phyloP scores from a whole-genome alignment of 1,284 basidiomycete species.

The Flammula alnicola region DNA sequence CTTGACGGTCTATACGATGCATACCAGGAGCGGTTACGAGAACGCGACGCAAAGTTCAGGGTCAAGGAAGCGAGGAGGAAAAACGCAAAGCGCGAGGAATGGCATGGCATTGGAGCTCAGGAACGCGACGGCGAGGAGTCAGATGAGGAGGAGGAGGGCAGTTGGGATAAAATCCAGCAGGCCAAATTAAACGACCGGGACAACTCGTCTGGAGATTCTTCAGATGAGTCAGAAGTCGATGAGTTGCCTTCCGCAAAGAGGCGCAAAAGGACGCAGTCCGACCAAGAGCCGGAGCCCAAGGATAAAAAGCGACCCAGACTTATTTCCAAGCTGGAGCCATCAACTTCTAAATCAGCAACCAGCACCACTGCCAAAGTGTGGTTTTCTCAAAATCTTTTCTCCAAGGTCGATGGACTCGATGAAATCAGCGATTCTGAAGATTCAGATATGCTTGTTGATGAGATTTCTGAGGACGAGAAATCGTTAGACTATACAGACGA shows the following conservation, averaged over 20 bases:
- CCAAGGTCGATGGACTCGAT: constrained; percentile 63
- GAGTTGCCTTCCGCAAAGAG: constrained; percentile 1
- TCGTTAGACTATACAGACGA: constrained; percentile 3
- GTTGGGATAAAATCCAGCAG: constrained; percentile 75
- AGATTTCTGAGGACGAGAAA: constrained; percentile 19
- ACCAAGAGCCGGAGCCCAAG: constrained; percentile 32
- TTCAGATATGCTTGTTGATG: constrained; percentile 37
- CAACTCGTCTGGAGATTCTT: constrained; percentile 61
- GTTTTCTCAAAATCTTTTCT: constrained; percentile 96
- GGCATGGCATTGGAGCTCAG: constrained; percentile 71
- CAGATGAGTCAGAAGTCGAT: constrained; percentile 41
- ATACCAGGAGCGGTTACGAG: constrained; percentile 83
- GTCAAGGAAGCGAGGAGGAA: constrained; percentile 84
- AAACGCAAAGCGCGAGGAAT: constrained; percentile 75
- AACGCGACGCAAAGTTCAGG: constrained; percentile 90
- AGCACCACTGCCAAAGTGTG: constrained; percentile 73
- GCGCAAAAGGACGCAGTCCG: constrained; percentile 44
- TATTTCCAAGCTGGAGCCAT: constrained; percentile 44
- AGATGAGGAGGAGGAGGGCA: constrained; percentile 64
- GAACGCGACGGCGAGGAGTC: constrained; percentile 53
- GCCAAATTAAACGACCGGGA: constrained; percentile 65
- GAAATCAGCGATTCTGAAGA: constrained; percentile 46
- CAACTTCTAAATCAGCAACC: constrained; percentile 35
- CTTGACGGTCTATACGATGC: constrained; percentile 90
- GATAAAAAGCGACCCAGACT: constrained; percentile 47